Percentiles rank a stretch among this genome's conserved stretches.
These are phyloP conservation scores for Saccharomyces eubayanus DNA, from an alignment of 805 yeast genomes.

Conservation along the genomic window DNA sequence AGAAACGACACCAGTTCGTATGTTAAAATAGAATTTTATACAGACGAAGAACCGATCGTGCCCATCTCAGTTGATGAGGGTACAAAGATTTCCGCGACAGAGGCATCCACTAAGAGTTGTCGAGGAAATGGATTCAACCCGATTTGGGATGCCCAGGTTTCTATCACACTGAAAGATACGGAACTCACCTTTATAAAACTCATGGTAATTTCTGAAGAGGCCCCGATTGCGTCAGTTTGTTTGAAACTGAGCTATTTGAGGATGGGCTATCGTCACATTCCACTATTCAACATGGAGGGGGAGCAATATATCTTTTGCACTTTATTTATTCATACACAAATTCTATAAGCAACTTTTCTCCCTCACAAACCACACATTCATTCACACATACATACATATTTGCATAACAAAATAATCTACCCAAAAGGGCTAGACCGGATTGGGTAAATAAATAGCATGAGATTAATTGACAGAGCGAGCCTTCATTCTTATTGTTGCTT, in stretches of 20 bases:
- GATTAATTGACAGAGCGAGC: background rate
- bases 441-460: background rate
- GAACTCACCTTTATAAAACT: conserved; percentile 51
- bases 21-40: conserved; percentile 18
- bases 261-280: conserved; percentile 76
- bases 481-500: background rate
- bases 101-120: conserved; percentile 30
- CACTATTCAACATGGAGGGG: conserved; percentile 69
- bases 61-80: conserved; percentile 20
- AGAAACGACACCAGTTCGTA: conserved; percentile 17
- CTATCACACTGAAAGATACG: conserved; percentile 33
- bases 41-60: conserved; percentile 11
- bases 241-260: conserved; percentile 55
- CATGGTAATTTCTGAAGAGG: conserved; percentile 38
- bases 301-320: conserved; percentile 63
- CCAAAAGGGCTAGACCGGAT: background rate
- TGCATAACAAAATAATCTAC: background rate
- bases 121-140: conserved; percentile 82
- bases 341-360: background rate
- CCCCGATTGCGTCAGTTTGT: conserved; percentile 50
- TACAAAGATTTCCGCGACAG: conserved; percentile 5
- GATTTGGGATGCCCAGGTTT: conserved; percentile 55
- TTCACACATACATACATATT: background rate
- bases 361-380: background rate
- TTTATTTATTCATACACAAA: conserved; percentile 34